Evolutionary conservation across 306 rosid genomes (phyloP), one percentile per base, ranked within the genome.

Genomic region (Neltuma alba): DNA sequence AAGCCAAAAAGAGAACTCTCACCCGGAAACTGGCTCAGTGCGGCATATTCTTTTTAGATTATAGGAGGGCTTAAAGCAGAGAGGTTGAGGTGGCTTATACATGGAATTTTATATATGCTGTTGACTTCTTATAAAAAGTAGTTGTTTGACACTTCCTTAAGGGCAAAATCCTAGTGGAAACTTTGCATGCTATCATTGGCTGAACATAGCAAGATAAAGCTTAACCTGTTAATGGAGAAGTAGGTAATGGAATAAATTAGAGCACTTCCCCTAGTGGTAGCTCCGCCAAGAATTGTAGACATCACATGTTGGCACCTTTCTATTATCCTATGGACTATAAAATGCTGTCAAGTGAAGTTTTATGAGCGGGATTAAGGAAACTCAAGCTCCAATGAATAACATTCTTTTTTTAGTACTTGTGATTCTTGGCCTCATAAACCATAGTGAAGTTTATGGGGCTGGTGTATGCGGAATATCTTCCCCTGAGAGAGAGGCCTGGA

Each of bases 401-500:
- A 58, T 62, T 52, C 64, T 72, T 70, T 72, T 75, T 12, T 33
- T 81, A 28, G 70, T 75, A 42, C 11, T 87, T 72, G 76, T 62
- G 11, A 27, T 80, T 31, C 33, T 84, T 0, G 60, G 66, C 30
- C 78, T 64, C 8, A 64, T 33, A 21, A 66, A 61, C 31, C 25
- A 18, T 30, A 38, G 18, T 7, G 72, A 34, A 62, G 89, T 76
- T 33, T 25, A 77, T 36, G 86, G 86, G 34, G 85, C 74, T 12
- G 83, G 91, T 13, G 91, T 82, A 47, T 90, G 93, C 54, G 89
- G 85, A 23, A 74, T 54, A 76, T 33, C 87, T 36, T 80, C 63
- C 3, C 91, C 91, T 3, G 91, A 88, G 2, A 64, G 13, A 13
- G 91, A 82, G 80, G 91, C 89, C 5, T 78, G 69, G 60, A 89